Conservation (phyloP, 2,329 filamentous ascomycete genomes). For the Phialocephala subalpina region DNA sequence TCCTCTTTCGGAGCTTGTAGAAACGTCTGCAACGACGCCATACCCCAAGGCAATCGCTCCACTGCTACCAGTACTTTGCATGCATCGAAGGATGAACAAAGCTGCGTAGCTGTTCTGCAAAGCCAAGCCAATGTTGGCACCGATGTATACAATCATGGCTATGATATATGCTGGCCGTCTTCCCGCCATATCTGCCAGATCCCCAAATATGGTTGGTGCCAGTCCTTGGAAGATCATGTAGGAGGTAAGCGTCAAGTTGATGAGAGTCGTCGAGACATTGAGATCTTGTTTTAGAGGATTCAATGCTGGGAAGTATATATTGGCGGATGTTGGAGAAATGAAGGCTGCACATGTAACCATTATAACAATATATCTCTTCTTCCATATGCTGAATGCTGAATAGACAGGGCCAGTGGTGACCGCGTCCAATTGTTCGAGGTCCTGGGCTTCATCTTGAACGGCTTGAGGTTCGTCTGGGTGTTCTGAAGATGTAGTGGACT, state of each 20-base stretch:
- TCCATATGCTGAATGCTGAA: slow-evolving; percentile 41
- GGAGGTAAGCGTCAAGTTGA: slow-evolving; percentile 44
- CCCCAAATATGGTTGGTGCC: slow-evolving; percentile 64
- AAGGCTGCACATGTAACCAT: slow-evolving; percentile 55
- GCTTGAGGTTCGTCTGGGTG: slow-evolving; percentile 29
- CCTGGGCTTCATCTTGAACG: slow-evolving; percentile 33
- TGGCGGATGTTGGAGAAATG: slow-evolving; percentile 43
- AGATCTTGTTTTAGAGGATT: slow-evolving; percentile 43
- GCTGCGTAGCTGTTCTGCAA: slow-evolving; percentile 59
- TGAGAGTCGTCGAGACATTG: slow-evolving; percentile 40
- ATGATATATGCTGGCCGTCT: slow-evolving; percentile 63
- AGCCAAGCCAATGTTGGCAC: slow-evolving; percentile 63
- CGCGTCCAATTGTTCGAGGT: slow-evolving; percentile 41
- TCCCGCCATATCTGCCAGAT: slow-evolving; percentile 62
- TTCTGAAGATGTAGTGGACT: slow-evolving; percentile 16
- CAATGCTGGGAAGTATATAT: slow-evolving; percentile 45
- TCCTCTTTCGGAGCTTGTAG: slow-evolving; percentile 73
- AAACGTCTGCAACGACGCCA: slow-evolving; percentile 76
- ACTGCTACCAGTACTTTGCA: slow-evolving; percentile 65
- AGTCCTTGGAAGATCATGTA: slow-evolving; percentile 64
- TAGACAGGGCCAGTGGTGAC: slow-evolving; percentile 42
- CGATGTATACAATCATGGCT: slow-evolving; percentile 63
- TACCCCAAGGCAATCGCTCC: slow-evolving; percentile 73
- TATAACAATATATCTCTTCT: slow-evolving; percentile 59
- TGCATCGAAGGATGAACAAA: slow-evolving; percentile 61